Evolutionary conservation across 345 rosid genomes (phyloP).

Genomic region (Luvunga scandens): DNA sequence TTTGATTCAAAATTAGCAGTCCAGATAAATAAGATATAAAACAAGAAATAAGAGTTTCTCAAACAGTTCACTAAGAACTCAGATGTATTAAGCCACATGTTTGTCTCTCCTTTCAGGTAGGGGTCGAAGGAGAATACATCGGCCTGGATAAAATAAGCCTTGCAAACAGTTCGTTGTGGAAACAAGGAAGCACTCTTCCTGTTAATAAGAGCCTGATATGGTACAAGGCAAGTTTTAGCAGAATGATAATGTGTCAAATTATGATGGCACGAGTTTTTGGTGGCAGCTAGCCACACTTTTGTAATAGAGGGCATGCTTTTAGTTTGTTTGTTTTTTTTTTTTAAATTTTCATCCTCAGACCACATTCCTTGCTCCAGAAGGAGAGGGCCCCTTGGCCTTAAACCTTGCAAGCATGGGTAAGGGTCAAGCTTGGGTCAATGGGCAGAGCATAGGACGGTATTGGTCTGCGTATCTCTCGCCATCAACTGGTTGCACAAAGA

Average conservation of each 20-base stretch:
- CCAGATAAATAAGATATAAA: not conserved
- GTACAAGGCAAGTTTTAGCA: slow-evolving; percentile 47
- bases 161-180: slow-evolving; percentile 58
- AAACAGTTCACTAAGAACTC: not conserved
- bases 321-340: not conserved
- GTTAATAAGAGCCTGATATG: slow-evolving; percentile 52
- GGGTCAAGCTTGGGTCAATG: slow-evolving; percentile 71
- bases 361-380: slow-evolving; percentile 41
- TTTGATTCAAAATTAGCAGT: slow-evolving; percentile 8
- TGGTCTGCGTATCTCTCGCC: slow-evolving; percentile 60
- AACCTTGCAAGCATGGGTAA: slow-evolving; percentile 66
- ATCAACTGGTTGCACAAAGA: slow-evolving; percentile 37
- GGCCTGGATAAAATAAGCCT: slow-evolving; percentile 39
- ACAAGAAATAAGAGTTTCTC: not conserved
- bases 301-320: not conserved
- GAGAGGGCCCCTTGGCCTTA: slow-evolving; percentile 49
- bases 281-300: not conserved
- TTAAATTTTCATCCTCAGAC: slow-evolving; percentile 19
- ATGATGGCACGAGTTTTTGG: not conserved
- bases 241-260: not conserved
- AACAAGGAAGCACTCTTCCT: slow-evolving; percentile 31
- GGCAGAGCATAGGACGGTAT: slow-evolving; percentile 55
- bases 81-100: not conserved
- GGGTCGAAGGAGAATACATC: slow-evolving; percentile 55
- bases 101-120: slow-evolving; percentile 39